phyloP scores from a whole-genome alignment of 306 rosid species.

The Dalbergia cochinchinensis region DNA sequence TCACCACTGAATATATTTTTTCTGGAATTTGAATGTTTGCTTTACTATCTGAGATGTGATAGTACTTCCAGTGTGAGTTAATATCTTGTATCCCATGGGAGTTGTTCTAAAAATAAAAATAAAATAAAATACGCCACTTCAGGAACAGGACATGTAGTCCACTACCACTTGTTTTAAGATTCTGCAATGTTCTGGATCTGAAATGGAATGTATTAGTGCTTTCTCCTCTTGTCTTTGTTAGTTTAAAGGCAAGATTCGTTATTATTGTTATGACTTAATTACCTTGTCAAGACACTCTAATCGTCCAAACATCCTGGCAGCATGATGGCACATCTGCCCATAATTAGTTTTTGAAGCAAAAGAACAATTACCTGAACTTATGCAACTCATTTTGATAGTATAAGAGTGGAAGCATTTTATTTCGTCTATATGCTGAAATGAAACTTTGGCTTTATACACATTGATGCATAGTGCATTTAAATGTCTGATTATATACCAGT shows the following conservation, averaged over 20 bases:
- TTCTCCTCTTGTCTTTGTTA: not conserved
- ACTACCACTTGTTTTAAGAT: too few species aligned
- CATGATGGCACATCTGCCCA: not conserved
- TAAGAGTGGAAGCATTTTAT: too few species aligned
- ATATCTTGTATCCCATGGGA: not conserved
- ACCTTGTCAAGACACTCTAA: not conserved
- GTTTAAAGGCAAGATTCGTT: not conserved
- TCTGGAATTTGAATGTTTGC: not conserved
- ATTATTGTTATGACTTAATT: not conserved
- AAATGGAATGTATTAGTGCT: not conserved
- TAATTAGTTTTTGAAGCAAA: conserved; percentile 29
- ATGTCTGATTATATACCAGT: too few species aligned
- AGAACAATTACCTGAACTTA: too few species aligned
- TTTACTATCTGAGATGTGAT: not conserved
- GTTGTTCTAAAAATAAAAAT: not conserved
- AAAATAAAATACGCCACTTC: not conserved
- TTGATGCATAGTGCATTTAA: too few species aligned
- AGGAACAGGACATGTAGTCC: not conserved
- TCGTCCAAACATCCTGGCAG: conserved; percentile 11
- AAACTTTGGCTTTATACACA: too few species aligned
- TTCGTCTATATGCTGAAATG: too few species aligned
- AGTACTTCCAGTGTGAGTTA: not conserved
- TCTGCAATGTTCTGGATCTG: too few species aligned
- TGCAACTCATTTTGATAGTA: too few species aligned
- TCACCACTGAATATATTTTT: not conserved